Percentiles rank a stretch among this genome's conserved stretches.
phyloP scores from a whole-genome alignment of 2,329 filamentous ascomycete genomes.

The Neofusicoccum laricinum region DNA sequence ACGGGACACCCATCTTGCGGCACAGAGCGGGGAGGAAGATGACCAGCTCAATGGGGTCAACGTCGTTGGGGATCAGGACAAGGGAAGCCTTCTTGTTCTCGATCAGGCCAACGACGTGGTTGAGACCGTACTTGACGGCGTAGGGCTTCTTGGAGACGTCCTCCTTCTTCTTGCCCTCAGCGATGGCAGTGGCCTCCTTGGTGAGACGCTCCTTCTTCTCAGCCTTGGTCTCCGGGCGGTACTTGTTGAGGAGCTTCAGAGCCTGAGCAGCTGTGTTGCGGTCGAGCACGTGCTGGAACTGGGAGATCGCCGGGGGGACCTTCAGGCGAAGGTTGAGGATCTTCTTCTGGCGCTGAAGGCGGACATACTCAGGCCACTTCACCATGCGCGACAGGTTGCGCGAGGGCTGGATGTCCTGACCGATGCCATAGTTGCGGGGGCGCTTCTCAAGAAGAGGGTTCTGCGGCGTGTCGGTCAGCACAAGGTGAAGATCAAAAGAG shows the following conservation, averaged over 20 bases:
- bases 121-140: constrained; percentile 98
- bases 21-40: constrained; percentile 98
- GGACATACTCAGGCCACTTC: constrained; percentile 98
- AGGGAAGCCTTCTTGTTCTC: constrained; percentile 98
- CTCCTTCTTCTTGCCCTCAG: constrained; percentile 99
- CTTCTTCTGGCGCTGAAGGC: constrained; percentile 88
- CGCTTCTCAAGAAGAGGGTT: constrained; percentile 99
- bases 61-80: constrained; percentile 98
- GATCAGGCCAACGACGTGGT: constrained; percentile 70
- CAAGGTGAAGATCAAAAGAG: neutral
- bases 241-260: constrained; percentile 99
- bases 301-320: constrained; percentile 93
- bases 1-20: constrained; percentile 99
- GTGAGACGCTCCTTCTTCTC: constrained; percentile 99
- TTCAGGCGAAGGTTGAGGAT: constrained; percentile 98
- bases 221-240: constrained; percentile 96
- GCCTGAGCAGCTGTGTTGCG: constrained; percentile 75
- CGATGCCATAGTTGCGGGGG: constrained; percentile 95
- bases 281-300: constrained; percentile 90
- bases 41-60: constrained; percentile 98
- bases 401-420: constrained; percentile 96
- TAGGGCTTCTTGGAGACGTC: constrained; percentile 99
- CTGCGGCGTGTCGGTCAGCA: constrained; percentile 47
- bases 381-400: constrained; percentile 83
- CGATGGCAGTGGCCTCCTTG: constrained; percentile 96